Conservation (phyloP, 108 stramenopile species). For the Nannochloropsis gaditana region DNA sequence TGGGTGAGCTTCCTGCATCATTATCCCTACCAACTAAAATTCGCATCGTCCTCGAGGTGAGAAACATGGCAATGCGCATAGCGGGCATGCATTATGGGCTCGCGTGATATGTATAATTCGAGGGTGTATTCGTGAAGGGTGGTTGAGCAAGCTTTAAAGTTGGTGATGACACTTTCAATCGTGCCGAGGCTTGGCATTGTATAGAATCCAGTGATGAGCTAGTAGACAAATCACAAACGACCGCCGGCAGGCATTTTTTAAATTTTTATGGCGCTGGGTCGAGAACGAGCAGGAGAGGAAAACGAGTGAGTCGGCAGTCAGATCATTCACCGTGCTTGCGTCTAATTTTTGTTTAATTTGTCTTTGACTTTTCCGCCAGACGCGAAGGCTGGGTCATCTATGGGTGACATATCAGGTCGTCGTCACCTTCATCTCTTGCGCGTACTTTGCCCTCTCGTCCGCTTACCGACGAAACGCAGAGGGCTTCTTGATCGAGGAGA, state of each 20-base stretch:
- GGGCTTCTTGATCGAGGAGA: not conserved
- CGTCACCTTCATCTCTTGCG: not conserved
- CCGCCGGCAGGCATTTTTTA: not conserved
- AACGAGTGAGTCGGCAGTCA: not conserved
- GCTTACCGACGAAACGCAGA: not conserved
- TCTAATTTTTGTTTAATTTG: not conserved
- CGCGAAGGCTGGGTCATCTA: not conserved
- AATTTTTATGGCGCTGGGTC: too few relatives aligned
- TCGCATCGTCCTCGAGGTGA: not conserved
- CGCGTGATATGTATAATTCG: not conserved
- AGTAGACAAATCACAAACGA: not conserved
- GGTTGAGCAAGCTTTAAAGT: not conserved
- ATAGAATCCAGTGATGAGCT: not conserved
- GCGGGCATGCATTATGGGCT: too few relatives aligned
- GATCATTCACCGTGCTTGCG: not conserved
- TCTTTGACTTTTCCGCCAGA: not conserved
- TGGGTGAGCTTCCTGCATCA: slow-evolving; percentile 7
- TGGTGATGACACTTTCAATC: not conserved
- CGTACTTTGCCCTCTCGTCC: not conserved
- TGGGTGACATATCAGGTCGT: not conserved
- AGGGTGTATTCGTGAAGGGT: not conserved
- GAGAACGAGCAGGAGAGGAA: not conserved
- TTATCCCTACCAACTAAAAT: not conserved
- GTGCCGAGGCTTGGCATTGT: not conserved
- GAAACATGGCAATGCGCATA: too few relatives aligned